Evolutionary conservation across 345 rosid species (phyloP).

Genomic region (Psidium friedrichsthalianum): DNA sequence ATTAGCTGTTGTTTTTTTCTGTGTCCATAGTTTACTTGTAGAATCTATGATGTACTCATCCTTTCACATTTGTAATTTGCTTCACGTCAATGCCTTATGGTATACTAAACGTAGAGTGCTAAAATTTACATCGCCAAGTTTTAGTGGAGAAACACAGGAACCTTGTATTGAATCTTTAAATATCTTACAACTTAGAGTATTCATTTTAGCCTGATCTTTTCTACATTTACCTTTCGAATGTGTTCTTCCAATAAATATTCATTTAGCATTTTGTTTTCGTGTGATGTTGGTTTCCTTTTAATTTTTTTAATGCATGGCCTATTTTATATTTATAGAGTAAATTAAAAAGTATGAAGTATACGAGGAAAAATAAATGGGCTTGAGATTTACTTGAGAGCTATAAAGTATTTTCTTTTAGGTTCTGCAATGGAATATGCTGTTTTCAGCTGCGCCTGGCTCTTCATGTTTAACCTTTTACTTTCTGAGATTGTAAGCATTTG

Average conservation of each 20-base stretch:
- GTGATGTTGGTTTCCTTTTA: background rate
- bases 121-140: background rate
- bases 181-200: too few species aligned
- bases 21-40: background rate
- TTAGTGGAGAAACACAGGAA: background rate
- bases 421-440: background rate
- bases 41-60: background rate
- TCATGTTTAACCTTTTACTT: background rate
- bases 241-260: background rate
- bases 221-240: background rate
- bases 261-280: too few species aligned
- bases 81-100: background rate
- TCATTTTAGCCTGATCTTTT: background rate
- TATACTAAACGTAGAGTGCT: background rate
- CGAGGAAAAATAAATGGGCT: background rate
- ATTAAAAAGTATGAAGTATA: background rate
- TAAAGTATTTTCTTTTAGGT: background rate
- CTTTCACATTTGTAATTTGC: too few species aligned
- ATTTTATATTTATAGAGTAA: background rate
- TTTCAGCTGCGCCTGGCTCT: background rate
- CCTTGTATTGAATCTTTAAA: background rate
- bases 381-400: background rate
- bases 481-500: background rate
- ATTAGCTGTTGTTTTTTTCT: background rate
- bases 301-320: background rate